Evolutionary conservation across 805 yeast genomes (phyloP).

Genomic region (Citeromyces matritensis): DNA sequence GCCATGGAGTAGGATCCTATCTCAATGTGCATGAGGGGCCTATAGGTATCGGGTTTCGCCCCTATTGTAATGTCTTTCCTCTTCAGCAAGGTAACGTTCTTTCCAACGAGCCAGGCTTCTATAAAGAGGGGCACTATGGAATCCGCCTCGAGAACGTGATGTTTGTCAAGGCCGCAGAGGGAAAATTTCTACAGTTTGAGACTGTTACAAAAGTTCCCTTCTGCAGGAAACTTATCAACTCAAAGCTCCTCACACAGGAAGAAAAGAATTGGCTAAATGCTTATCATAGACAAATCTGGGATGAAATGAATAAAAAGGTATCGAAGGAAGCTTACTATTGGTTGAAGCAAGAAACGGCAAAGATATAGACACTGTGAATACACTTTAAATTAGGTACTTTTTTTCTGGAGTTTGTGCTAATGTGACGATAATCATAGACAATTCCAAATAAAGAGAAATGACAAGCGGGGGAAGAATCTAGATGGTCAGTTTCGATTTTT

Average conservation of each 20-base stretch:
- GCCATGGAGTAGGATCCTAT: conserved; percentile 93
- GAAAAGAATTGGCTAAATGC: conserved; percentile 34
- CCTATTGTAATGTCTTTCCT: conserved; percentile 25
- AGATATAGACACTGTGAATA: conserved; percentile 6
- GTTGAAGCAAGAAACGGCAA: conserved; percentile 32
- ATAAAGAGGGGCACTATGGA: conserved; percentile 45
- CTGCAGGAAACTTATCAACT: conserved; percentile 34
- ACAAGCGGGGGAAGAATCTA: too few relatives aligned
- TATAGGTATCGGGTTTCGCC: conserved; percentile 57
- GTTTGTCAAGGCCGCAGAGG: conserved; percentile 25
- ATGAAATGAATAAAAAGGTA: conserved; percentile 21
- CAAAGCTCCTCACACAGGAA: conserved; percentile 21
- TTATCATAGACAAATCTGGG: conserved; percentile 32
- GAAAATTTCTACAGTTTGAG: conserved; percentile 31
- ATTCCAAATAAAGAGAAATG: too few relatives aligned
- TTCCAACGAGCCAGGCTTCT: conserved; percentile 51
- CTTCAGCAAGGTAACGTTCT: conserved; percentile 38
- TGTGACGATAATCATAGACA: too few relatives aligned
- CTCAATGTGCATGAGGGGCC: conserved; percentile 94
- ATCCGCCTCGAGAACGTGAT: conserved; percentile 39
- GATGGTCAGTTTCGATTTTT: too few relatives aligned
- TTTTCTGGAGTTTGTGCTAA: too few relatives aligned
- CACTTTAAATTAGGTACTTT: background rate
- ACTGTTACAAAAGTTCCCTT: conserved; percentile 46
- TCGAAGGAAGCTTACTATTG: conserved; percentile 24